phyloP scores from a whole-genome alignment of 2,329 filamentous ascomycete genomes.

The Phaeosphaeriaceae sp. region DNA sequence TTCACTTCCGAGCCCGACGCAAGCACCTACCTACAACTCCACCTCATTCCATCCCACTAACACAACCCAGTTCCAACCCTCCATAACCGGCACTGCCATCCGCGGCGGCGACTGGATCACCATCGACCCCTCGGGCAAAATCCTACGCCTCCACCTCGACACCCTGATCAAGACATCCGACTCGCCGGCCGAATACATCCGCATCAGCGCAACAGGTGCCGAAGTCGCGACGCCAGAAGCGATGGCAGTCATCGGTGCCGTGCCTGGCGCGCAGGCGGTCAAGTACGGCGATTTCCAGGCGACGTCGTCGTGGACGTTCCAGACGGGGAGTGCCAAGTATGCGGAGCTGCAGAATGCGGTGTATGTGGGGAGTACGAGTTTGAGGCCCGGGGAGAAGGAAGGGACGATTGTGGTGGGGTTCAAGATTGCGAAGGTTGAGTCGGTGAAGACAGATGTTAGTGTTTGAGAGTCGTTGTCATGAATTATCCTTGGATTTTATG shows the following conservation, averaged over 20 bases:
- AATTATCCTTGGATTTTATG: no score
- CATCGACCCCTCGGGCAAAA: conserved; percentile 1
- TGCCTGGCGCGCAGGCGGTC: neutral
- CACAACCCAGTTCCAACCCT: neutral
- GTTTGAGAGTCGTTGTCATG: neutral
- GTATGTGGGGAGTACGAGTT: conserved; percentile 7
- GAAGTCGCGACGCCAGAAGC: conserved; percentile 2
- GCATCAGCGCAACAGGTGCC: conserved; percentile 2
- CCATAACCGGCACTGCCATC: neutral
- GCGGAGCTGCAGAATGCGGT: conserved; percentile 7
- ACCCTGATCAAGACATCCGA: conserved; percentile 1
- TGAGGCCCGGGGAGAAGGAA: conserved; percentile 1
- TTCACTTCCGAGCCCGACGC: conserved; percentile 3
- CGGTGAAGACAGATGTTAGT: neutral
- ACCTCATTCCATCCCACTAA: neutral
- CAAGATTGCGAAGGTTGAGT: conserved; percentile 4
- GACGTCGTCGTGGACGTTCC: conserved; percentile 3
- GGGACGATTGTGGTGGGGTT: conserved; percentile 7
- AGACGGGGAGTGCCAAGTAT: conserved; percentile 7
- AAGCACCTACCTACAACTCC: neutral
- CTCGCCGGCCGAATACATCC: conserved; percentile 3
- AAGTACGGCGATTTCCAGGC: conserved; percentile 3
- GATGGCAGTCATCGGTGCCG: neutral
- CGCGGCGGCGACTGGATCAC: conserved; percentile 7
- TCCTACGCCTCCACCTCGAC: conserved; percentile 6